Conservation (phyloP, 768 basidiomycete species). For the Solioccasus polychromus region DNA sequence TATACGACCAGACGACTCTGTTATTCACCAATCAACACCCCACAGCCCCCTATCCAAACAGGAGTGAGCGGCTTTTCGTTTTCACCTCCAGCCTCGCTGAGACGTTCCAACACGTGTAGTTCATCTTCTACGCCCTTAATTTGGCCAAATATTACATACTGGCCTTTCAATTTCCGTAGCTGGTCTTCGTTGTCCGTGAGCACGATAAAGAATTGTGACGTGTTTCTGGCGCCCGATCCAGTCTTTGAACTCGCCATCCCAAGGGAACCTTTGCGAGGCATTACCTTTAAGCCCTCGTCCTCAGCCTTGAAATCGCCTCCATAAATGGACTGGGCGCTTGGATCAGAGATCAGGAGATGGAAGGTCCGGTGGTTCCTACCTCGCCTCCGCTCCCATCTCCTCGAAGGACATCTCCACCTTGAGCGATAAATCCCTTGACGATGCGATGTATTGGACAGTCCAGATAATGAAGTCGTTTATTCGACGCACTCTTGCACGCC, state of each 20-base stretch:
- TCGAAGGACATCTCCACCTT: slow-evolving; percentile 53
- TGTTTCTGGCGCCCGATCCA: slow-evolving; percentile 44
- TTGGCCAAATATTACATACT: slow-evolving; percentile 45
- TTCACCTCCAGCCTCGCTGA: slow-evolving; percentile 32
- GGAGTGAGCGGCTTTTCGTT: slow-evolving; percentile 35
- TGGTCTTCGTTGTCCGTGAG: slow-evolving; percentile 39
- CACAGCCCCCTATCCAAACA: slow-evolving; percentile 46
- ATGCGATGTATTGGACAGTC: slow-evolving; percentile 45
- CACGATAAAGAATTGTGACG: slow-evolving; percentile 51
- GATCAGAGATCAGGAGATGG: slow-evolving; percentile 3
- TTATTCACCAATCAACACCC: slow-evolving; percentile 15
- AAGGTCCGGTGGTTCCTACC: slow-evolving; percentile 30
- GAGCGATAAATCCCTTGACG: slow-evolving; percentile 47
- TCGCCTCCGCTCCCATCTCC: slow-evolving; percentile 55
- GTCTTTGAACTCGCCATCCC: slow-evolving; percentile 48
- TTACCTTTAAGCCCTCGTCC: slow-evolving; percentile 45
- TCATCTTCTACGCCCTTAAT: slow-evolving; percentile 33
- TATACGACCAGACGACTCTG: too few relatives aligned
- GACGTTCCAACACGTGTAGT: slow-evolving; percentile 32
- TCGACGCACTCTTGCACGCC: slow-evolving; percentile 43
- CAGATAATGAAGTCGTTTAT: slow-evolving; percentile 43
- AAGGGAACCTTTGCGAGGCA: slow-evolving; percentile 41
- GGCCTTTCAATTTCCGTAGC: slow-evolving; percentile 47
- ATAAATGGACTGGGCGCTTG: slow-evolving; percentile 38
- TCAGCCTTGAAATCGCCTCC: slow-evolving; percentile 51